Base-by-base conservation (phyloP, 345 rosid species). In the Salix dunnii region DNA sequence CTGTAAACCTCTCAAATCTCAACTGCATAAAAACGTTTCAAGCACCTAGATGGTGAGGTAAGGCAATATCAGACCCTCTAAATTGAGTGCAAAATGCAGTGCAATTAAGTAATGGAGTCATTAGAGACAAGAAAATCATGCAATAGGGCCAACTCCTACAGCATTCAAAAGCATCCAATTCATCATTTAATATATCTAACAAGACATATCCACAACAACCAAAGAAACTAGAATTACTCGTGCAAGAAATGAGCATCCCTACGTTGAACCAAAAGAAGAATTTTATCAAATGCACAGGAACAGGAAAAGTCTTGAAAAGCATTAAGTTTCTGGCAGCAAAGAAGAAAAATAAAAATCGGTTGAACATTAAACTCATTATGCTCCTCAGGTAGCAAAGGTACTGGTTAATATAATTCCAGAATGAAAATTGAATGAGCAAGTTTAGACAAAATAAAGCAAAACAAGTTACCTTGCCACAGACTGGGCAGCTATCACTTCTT, bases 401-500 rank as follows among this genome's bases (percentile, higher is more conserved):
- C 38, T 20, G 5, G 6, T 30, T 64, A 31, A 30, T 64, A 33
- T 18, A 31, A 12, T 53, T 17, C 27, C 55, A 25, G 58, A 31
- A 49, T 65, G 62, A 42, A 17, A 43, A 27, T 16, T 49, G 28
- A 72, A 74, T 23, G 66, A 7, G 33, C 53, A 38, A 69, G 43
- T 68, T 33, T 43, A 64, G 20, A 42, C 5, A 73, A 36, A 27
- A 73, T 43, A 18, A 70, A 36, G 62, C 48, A 73, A 78, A 64
- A 62, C 3, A 43, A 76, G 71, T 76, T 86, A 96, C 99, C 99
- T 91, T 92, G 81, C 99, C 97, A 78, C 99, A 96, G 77, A 96
- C 96, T 28, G 99, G 98, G 82, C 99, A 96, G 84, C 79, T 87
- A 48, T 96, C 98, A 86, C 98, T 96, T 91, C 98, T 93, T 87